A percentile compares a stretch with the other conserved stretches of the same genome.
Conservation (phyloP, 768 basidiomycete genomes). For the Tricholomella constricta region DNA sequence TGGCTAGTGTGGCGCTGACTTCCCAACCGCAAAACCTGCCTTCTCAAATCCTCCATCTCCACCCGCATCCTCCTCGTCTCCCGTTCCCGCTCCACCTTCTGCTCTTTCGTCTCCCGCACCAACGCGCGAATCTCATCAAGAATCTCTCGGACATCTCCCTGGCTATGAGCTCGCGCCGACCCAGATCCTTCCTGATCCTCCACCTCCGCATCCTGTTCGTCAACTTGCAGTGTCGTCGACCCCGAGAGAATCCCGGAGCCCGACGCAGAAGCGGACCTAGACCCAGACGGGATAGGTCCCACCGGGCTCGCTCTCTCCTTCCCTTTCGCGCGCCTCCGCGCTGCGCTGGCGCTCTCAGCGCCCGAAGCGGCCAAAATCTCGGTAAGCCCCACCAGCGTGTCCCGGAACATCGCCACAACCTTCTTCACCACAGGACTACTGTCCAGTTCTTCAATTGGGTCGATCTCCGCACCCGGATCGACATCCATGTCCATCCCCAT, state of each 20-base stretch:
- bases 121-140: neutral
- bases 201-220: neutral
- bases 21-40: constrained; percentile 5
- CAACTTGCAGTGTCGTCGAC: neutral
- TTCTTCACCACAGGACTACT: constrained; percentile 5
- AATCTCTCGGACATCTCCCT: neutral
- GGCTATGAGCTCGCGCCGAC: neutral
- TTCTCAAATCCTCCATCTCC: constrained; percentile 14
- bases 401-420: constrained; percentile 12
- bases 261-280: neutral
- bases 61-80: constrained; percentile 7
- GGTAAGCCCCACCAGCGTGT: constrained; percentile 9
- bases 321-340: neutral
- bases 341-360: neutral
- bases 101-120: neutral
- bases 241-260: neutral
- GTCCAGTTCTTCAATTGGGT: neutral
- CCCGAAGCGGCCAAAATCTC: constrained; percentile 1
- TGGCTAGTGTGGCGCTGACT: neutral
- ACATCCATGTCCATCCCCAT: constrained; percentile 1
- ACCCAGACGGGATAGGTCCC: neutral
- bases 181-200: neutral
- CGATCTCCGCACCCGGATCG: neutral
- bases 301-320: neutral
- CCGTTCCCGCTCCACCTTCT: constrained; percentile 3